Percentiles rank a stretch among this genome's conserved stretches.
Conservation (phyloP, 1,284 basidiomycete species). For the Malassezia yamatoensis region DNA sequence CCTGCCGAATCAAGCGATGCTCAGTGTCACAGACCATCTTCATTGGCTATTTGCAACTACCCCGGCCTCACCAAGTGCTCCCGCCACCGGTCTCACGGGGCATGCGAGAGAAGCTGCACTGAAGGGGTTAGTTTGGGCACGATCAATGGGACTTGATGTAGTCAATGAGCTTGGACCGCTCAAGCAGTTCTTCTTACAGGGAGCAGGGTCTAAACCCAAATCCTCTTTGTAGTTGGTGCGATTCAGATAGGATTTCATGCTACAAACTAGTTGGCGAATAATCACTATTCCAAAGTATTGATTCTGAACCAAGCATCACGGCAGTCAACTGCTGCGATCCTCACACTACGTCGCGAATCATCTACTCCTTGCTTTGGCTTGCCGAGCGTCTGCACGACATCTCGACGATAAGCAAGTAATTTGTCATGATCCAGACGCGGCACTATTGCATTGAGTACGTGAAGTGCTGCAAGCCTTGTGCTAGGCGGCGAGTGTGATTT, state of each 20-base stretch:
- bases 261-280: too few relatives aligned
- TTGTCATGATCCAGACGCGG: constrained; percentile 65
- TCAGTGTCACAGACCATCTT: constrained; percentile 40
- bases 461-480: constrained; percentile 65
- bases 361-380: constrained; percentile 26
- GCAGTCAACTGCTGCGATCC: constrained; percentile 34
- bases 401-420: constrained; percentile 63
- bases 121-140: constrained; percentile 32
- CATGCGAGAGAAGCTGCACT: constrained; percentile 19
- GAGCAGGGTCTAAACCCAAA: constrained; percentile 9
- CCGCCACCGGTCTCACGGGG: constrained; percentile 3
- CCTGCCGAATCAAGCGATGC: constrained; percentile 40
- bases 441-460: constrained; percentile 64
- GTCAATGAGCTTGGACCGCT: constrained; percentile 41
- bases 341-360: constrained; percentile 27
- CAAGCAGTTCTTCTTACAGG: constrained; percentile 26
- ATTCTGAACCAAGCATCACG: constrained; percentile 31
- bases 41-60: constrained; percentile 38
- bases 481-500: constrained; percentile 49
- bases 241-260: too few relatives aligned
- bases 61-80: constrained; percentile 19
- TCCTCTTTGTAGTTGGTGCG: neutral
- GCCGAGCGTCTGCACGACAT: constrained; percentile 65
- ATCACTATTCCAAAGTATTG: neutral
- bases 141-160: constrained; percentile 42